Conservation (phyloP, 495 filamentous ascomycete genomes). For the Podospora pseudopauciseta region DNA sequence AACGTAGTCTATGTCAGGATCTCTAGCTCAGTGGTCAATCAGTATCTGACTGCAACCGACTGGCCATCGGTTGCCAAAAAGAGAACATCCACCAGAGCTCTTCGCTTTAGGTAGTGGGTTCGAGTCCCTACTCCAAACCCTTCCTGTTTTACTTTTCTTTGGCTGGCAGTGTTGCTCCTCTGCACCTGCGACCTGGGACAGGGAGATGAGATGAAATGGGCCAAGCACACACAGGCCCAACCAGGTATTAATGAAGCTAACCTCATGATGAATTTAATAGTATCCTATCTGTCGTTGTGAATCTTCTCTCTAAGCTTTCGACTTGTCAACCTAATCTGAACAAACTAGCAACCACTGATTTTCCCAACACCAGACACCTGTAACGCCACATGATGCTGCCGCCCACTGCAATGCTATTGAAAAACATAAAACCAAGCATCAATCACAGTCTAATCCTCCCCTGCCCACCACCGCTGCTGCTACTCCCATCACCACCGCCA, state of each 20-base stretch:
- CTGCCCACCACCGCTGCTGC: conserved; percentile 7
- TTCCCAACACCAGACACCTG: no score
- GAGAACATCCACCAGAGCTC: background rate
- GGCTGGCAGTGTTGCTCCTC: no score
- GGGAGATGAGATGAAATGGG: no score
- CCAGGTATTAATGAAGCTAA: no score
- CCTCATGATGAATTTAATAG: no score
- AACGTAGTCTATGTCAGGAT: background rate
- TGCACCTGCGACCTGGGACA: no score
- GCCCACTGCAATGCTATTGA: conserved; percentile 3
- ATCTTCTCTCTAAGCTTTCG: no score
- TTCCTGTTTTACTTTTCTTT: background rate
- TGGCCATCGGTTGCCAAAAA: no score
- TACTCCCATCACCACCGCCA: conserved; percentile 32
- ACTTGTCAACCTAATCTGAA: no score
- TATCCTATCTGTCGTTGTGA: no score
- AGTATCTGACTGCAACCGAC: background rate
- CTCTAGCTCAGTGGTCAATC: background rate
- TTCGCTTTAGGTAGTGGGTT: background rate
- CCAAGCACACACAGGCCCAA: no score
- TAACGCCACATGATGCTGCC: background rate
- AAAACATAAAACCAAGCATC: conserved; percentile 3
- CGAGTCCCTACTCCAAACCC: background rate
- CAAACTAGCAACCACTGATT: no score
- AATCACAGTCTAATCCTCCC: conserved; percentile 28